phyloP scores from a whole-genome alignment of 257 asterid genomes.

The Solanum appendiculatum region DNA sequence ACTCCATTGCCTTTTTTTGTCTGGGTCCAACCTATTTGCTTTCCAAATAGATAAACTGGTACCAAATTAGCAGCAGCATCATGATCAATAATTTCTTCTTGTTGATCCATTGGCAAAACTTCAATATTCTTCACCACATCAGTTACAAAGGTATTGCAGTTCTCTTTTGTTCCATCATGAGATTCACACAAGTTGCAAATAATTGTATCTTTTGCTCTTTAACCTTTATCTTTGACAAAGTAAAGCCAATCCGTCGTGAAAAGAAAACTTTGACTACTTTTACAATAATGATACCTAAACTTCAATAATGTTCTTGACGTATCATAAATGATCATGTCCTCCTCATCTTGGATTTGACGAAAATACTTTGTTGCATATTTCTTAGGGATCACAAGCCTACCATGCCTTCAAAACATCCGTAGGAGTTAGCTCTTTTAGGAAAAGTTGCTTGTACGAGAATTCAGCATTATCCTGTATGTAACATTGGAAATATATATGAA shows the following conservation, averaged over 20 bases:
- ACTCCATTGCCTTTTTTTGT: neutral
- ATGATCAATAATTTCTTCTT: neutral
- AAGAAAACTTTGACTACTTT: constrained; percentile 28
- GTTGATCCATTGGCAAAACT: neutral
- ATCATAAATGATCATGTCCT: constrained; percentile 37
- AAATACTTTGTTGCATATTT: constrained; percentile 35
- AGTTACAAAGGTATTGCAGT: neutral
- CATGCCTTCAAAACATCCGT: constrained; percentile 29
- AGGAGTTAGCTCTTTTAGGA: constrained; percentile 49
- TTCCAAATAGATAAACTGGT: neutral
- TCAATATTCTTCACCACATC: neutral
- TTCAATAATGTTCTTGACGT: neutral
- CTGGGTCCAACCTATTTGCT: neutral
- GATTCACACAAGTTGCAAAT: constrained; percentile 5
- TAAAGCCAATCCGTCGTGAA: constrained; percentile 67
- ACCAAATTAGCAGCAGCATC: neutral
- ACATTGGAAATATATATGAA: neutral
- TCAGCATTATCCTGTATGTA: neutral
- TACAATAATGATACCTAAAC: constrained; percentile 47
- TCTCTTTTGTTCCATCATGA: neutral
- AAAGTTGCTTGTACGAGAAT: constrained; percentile 10
- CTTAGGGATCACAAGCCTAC: constrained; percentile 4
- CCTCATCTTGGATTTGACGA: constrained; percentile 17
- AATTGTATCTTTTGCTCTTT: constrained; percentile 37
- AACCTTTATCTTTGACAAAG: constrained; percentile 42